Conservation (phyloP, 2,329 filamentous ascomycete genomes). For the Lecanicillium sp. region DNA sequence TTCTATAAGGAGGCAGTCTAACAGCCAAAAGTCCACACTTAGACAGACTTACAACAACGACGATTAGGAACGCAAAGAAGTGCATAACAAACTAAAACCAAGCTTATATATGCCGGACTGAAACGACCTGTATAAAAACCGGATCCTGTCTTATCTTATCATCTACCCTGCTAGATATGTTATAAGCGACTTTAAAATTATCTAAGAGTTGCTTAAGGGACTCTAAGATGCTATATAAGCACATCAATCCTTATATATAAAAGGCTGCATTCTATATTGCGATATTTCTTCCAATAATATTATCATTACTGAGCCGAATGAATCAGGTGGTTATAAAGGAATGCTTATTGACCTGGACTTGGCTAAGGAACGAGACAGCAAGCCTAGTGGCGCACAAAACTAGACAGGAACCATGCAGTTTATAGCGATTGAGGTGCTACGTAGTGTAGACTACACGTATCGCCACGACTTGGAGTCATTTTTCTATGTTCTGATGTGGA, state of each 20-base stretch:
- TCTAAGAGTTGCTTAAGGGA: conserved; percentile 24
- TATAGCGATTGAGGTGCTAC: conserved; percentile 3
- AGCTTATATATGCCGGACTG: conserved; percentile 7
- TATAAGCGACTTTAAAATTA: conserved; percentile 16
- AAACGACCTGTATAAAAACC: conserved; percentile 11
- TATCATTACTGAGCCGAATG: too few species aligned
- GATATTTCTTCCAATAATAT: conserved; percentile 31
- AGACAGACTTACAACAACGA: background rate
- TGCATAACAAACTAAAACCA: conserved; percentile 4
- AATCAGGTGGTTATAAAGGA: too few species aligned
- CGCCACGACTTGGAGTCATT: too few species aligned
- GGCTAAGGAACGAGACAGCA: conserved; percentile 6
- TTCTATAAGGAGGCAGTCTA: conserved; percentile 8
- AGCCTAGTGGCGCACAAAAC: background rate
- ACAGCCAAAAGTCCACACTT: conserved; percentile 9
- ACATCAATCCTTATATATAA: conserved; percentile 24
- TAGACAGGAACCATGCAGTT: conserved; percentile 4
- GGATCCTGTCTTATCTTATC: conserved; percentile 7
- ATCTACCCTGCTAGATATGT: conserved; percentile 11
- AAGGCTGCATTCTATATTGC: conserved; percentile 25
- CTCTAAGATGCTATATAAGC: conserved; percentile 26
- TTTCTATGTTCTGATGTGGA: background rate
- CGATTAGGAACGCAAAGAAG: conserved; percentile 3
- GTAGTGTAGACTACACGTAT: background rate
- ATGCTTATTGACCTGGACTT: conserved; percentile 15